Evolutionary conservation across 2,329 filamentous ascomycete genomes (phyloP), one percentile per base, ranked within the genome.

Genomic region (Alternaria burnsii): DNA sequence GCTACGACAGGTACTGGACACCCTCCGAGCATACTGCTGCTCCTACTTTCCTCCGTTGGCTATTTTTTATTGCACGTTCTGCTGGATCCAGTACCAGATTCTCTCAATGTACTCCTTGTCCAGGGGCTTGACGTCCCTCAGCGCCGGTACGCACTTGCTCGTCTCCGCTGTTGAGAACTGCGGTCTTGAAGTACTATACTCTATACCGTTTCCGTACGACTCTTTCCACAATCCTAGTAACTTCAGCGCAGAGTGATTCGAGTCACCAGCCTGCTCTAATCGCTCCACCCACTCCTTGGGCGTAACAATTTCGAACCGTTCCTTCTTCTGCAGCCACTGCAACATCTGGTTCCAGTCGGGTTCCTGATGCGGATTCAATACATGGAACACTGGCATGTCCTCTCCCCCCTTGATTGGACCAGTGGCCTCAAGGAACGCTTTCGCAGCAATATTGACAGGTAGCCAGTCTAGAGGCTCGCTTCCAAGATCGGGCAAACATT

Each of bases 181-280:
- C 14, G 65, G 60, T 24, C 57, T 58, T 8, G 52, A 38, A 6
- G 54, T 60, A 12, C 41, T 12, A 5, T 41, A 58, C 32, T 54
- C 57, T 3, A 26, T n/a, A 12, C 56, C 58, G 46, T 59, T 52
- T 6, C 70, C 69, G 68, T 83, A 84, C 4, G 75, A 76, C 52
- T 76, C 73, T 65, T 81, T 82, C 85, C 85, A 87, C 34, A 84
- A 71, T 5, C 81, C 81, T 30, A 86, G 65, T 44, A 87, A 72
- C 53, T 81, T 82, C 68, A 80, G 71, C 53, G 77, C 81, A 65
- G 82, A 81, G 70, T 86, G 80, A 28, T 79, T 71, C 14, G 59
- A 67, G 18, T 68, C 63, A 20, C 73, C 64, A 18, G 72, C 62
- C 4, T 59, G 52, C 57, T 82, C 76, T 50, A 86, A 69, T 51